Base-by-base conservation (phyloP, 257 asterid genomes). In the Solanum tarapatanum region DNA sequence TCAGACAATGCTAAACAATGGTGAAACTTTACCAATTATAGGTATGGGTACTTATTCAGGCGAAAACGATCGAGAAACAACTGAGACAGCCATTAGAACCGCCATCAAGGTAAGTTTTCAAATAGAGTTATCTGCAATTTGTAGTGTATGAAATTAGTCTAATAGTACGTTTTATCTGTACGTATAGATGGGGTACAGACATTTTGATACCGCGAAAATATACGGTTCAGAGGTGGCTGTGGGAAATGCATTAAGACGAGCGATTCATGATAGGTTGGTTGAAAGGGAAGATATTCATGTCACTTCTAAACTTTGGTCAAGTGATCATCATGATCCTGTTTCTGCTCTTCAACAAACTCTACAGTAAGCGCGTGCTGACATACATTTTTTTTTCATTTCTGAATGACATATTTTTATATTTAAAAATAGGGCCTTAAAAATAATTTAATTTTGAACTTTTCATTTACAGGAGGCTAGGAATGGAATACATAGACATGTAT, bases 291-390 rank as follows among this genome's bases (percentile, higher is more conserved):
- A 89, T 8, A 66, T 96, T 30, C 95, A 93, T 75, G 90, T 96
- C 8, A 95, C 98, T 1, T 93, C 99, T 0, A 96, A 96, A 68
- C 90, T 96, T 13, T 96, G 99, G 99, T 91, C 97, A 41, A 90
- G 96, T 68, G 94, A 96, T 87, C 99, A 96, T 91, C 94, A 93
- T 45, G 97, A 95, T 80, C 98, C 98, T 3, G 90, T 95, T n/a
- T 87, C 94, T 1, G 98, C 98, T 1, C 93, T 95, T n/a, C 88
- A 87, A 16, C 93, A 88, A 83, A 93, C 98, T 39, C 91, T 96
- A n/a, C 86, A 28, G 99, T 96, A 93, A 91, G 92, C 79, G 1
- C 26, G 11, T 4, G 2, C 23, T 10, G 8, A 82, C 8, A 2
- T 4, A 19, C 33, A 76, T 10, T 2, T 11, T 23, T 16, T 73